Conservation (phyloP, 352 stramenopile genomes). For the Thalassiosira mediterranea region DNA sequence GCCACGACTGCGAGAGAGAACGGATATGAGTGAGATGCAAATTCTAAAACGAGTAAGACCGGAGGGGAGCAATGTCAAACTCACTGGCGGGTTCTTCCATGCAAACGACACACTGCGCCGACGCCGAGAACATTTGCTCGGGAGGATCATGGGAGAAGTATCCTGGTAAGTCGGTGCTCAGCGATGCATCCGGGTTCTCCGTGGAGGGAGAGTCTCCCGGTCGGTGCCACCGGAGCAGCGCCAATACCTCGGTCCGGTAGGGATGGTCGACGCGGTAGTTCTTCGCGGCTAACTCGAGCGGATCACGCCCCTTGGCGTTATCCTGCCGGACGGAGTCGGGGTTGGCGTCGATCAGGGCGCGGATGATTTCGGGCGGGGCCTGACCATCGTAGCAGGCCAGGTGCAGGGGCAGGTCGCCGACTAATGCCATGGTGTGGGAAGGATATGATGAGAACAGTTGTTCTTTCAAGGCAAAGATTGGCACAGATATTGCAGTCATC, state of each 20-base stretch:
- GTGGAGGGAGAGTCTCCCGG: background rate
- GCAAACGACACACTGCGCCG: conserved; percentile 38
- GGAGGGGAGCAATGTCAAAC: too few relatives aligned
- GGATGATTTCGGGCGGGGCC: conserved; percentile 35
- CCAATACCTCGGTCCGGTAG: conserved; percentile 22
- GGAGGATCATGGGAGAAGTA: conserved; percentile 30
- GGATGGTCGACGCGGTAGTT: conserved; percentile 39
- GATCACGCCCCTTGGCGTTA: conserved; percentile 33
- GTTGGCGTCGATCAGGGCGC: conserved; percentile 36
- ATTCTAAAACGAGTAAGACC: too few relatives aligned
- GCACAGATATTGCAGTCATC: too few relatives aligned
- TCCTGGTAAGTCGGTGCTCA: conserved; percentile 4
- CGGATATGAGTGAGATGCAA: too few relatives aligned
- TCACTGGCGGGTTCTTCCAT: conserved; percentile 29
- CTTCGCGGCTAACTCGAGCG: conserved; percentile 38
- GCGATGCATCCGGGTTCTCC: too few relatives aligned
- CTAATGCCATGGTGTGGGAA: too few relatives aligned
- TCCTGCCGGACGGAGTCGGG: conserved; percentile 21
- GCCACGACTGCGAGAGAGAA: conserved; percentile 30
- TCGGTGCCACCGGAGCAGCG: conserved; percentile 15
- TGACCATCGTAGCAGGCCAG: conserved; percentile 34
- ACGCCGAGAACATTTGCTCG: conserved; percentile 29
- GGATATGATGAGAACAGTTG: too few relatives aligned
- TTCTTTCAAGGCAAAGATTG: too few relatives aligned
- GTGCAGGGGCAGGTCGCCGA: conserved; percentile 42